These are phyloP conservation scores for Melaleuca alternifolia DNA, from an alignment of 345 rosid species.

Conservation along the genomic window DNA sequence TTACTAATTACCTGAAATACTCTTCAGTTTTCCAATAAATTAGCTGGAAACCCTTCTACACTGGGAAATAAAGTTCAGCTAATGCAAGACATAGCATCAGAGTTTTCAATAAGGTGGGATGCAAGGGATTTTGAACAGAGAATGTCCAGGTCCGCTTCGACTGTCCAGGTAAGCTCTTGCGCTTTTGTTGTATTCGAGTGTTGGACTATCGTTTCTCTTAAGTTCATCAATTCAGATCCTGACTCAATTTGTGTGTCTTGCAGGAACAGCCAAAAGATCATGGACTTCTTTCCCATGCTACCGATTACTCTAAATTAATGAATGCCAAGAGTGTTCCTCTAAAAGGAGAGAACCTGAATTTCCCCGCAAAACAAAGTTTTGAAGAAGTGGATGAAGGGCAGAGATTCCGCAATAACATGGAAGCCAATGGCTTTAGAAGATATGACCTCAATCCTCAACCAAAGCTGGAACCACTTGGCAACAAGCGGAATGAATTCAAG, in stretches of 20 bases:
- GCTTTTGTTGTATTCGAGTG: not conserved
- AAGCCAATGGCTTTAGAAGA: conserved; percentile 12
- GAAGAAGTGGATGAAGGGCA: conserved; percentile 9
- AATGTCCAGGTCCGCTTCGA: conserved; percentile 25
- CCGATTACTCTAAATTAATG: conserved; percentile 19
- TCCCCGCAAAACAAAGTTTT: not conserved
- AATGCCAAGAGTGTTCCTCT: conserved; percentile 16
- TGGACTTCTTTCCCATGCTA: conserved; percentile 12
- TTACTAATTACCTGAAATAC: conserved; percentile 7
- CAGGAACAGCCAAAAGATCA: conserved; percentile 33
- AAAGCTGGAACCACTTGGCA: conserved; percentile 13
- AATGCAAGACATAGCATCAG: conserved; percentile 67
- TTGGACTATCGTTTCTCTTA: not conserved
- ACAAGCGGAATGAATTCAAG: conserved; percentile 14
- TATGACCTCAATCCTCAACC: conserved; percentile 16
- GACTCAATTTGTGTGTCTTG: conserved; percentile 5
- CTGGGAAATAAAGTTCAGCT: conserved; percentile 60
- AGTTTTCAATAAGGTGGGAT: conserved; percentile 79
- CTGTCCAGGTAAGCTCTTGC: conserved; percentile 33
- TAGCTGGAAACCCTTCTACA: conserved; percentile 38
- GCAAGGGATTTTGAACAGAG: conserved; percentile 45
- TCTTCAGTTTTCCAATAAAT: conserved; percentile 56
- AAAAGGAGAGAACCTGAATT: conserved; percentile 9
- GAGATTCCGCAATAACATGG: conserved; percentile 16
- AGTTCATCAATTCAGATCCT: not conserved